Evolutionary conservation across 75 land plant genomes (phyloP).

Genomic region (Isoetes taiwanensis): DNA sequence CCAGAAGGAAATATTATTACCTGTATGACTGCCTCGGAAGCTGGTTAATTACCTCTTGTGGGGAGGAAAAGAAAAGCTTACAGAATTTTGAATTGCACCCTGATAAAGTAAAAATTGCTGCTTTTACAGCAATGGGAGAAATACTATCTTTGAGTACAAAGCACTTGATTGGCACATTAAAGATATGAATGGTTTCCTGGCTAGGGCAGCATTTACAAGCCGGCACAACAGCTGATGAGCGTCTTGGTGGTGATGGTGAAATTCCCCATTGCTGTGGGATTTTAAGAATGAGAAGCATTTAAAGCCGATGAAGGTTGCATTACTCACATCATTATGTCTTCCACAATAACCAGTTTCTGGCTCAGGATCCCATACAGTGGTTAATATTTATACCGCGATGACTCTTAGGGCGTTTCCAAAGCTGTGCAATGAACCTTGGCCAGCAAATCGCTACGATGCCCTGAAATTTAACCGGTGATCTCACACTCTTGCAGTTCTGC

Average conservation of each 20-base stretch:
- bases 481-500: conserved; percentile 68
- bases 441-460: conserved; percentile 33
- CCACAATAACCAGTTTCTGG: conserved; percentile 56
- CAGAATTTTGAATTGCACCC: conserved; percentile 79
- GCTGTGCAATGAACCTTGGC: conserved; percentile 62
- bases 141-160: conserved; percentile 59
- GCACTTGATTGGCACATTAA: conserved; percentile 70
- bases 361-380: conserved; percentile 80
- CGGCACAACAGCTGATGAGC: conserved; percentile 60
- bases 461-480: conserved; percentile 69
- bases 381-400: conserved; percentile 70
- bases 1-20: conserved; percentile 73
- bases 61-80: conserved; percentile 83
- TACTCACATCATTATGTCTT: conserved; percentile 45
- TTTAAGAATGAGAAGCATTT: conserved; percentile 57
- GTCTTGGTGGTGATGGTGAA: conserved; percentile 87
- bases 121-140: conserved; percentile 85
- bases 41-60: conserved; percentile 41
- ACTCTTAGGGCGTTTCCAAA: conserved; percentile 51
- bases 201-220: conserved; percentile 53
- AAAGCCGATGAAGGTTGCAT: conserved; percentile 87
- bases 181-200: conserved; percentile 91
- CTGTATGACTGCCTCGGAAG: conserved; percentile 60
- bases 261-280: conserved; percentile 92
- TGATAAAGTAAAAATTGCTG: conserved; percentile 64